Evolutionary conservation across 1,284 basidiomycete genomes (phyloP).

Genomic region (Ceratobasidium papillatum): DNA sequence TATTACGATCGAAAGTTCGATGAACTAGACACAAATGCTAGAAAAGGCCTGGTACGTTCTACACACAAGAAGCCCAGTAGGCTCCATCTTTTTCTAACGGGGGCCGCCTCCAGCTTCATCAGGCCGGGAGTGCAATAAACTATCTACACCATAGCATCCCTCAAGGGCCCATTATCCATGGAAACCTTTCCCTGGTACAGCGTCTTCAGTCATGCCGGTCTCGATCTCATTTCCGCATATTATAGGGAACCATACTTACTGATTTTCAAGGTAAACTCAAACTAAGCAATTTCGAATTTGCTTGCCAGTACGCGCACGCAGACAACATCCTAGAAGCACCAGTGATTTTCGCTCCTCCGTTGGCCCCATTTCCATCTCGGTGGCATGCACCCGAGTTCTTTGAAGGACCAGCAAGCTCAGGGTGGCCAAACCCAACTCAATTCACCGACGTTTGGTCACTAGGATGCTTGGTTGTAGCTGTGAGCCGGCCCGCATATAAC

Average conservation of each 20-base stretch:
- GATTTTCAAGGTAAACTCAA: background rate
- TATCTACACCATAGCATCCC: conserved; percentile 7
- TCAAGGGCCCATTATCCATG: conserved; percentile 8
- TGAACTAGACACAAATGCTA: background rate
- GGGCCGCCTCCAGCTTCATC: background rate
- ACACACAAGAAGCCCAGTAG: background rate
- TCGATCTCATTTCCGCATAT: background rate
- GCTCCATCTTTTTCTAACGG: background rate
- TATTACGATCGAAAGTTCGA: background rate
- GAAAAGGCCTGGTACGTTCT: background rate
- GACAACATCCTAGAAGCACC: conserved; percentile 9
- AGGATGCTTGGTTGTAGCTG: conserved; percentile 11
- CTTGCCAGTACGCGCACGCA: conserved; percentile 17
- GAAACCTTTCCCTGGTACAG: conserved; percentile 18
- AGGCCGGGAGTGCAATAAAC: background rate
- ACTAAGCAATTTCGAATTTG: conserved; percentile 26
- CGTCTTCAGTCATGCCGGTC: background rate
- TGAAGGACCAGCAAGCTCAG: background rate
- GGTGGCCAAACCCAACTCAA: conserved; percentile 15
- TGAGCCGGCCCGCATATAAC: background rate
- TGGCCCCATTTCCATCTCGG: conserved; percentile 8
- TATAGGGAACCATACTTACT: conserved; percentile 2
- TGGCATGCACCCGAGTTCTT: conserved; percentile 36
- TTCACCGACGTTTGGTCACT: conserved; percentile 18
- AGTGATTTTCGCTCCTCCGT: conserved; percentile 8